phyloP scores from a whole-genome alignment of 305 asterid species.

The Ajuga reptans region DNA sequence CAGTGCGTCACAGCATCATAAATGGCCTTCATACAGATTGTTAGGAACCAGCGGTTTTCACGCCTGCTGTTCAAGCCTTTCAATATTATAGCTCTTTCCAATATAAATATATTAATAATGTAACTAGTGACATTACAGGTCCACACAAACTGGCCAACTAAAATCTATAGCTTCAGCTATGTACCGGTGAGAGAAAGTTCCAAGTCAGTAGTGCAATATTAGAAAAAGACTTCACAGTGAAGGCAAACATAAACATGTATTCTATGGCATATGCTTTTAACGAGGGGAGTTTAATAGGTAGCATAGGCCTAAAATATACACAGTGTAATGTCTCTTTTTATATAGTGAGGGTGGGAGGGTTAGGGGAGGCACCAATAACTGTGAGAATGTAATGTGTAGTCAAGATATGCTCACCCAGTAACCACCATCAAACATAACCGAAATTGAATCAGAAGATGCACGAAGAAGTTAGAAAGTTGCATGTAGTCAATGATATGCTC shows the following conservation, averaged over 20 bases:
- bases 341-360: too few species aligned
- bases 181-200: not conserved
- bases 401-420: too few species aligned
- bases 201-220: not conserved
- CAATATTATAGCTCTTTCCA: not conserved
- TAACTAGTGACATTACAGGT: not conserved
- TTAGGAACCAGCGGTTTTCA: not conserved
- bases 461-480: not conserved
- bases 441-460: too few species aligned
- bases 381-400: not conserved
- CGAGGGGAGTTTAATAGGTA: too few species aligned
- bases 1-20: not conserved
- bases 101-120: not conserved
- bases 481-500: constrained; percentile 26
- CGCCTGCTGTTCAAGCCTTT: not conserved
- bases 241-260: not conserved
- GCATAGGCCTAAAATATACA: not conserved
- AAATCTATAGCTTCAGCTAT: not conserved
- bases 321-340: not conserved
- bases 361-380: not conserved
- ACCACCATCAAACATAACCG: too few species aligned
- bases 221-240: not conserved
- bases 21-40: not conserved
- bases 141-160: not conserved
- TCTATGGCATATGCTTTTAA: not conserved